A percentile compares a stretch with the other conserved stretches of the same genome.
These are phyloP conservation scores for Boletus coccyginus DNA, from an alignment of 768 basidiomycete genomes.

Conservation along the genomic window DNA sequence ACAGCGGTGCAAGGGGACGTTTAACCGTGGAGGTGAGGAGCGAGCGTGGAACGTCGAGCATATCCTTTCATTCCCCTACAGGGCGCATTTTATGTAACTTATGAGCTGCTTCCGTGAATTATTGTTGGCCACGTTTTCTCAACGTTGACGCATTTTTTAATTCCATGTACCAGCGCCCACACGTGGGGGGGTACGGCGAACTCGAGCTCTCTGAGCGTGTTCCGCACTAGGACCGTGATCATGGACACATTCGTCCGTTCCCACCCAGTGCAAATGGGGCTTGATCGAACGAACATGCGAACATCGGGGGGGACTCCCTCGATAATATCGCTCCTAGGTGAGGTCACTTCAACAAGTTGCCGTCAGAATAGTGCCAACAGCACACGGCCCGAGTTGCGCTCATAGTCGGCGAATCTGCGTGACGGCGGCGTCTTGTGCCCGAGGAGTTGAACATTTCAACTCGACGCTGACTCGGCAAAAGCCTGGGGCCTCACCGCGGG, in stretches of 20 bases:
- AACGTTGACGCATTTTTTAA: not conserved
- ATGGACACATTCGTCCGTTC: not conserved
- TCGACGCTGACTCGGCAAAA: too few relatives aligned
- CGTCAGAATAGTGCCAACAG: not conserved
- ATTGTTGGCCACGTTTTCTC: conserved; percentile 2
- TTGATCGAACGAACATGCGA: not conserved
- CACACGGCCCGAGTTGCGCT: not conserved
- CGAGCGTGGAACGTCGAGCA: not conserved
- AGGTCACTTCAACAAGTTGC: not conserved
- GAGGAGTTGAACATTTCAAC: not conserved
- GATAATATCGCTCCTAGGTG: not conserved
- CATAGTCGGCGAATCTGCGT: not conserved
- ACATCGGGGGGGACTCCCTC: not conserved
- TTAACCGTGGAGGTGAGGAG: not conserved
- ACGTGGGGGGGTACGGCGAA: not conserved
- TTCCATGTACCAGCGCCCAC: too few relatives aligned
- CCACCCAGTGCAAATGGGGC: not conserved
- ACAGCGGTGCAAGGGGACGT: not conserved
- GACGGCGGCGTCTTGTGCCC: not conserved
- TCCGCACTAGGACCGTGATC: not conserved
- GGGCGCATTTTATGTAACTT: not conserved
- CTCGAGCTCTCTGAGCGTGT: not conserved
- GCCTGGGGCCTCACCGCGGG: not conserved
- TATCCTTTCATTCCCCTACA: not conserved
- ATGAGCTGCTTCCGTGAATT: not conserved